phyloP scores from a whole-genome alignment of 2,329 filamentous ascomycete species.

The Cryphonectria radicalis region DNA sequence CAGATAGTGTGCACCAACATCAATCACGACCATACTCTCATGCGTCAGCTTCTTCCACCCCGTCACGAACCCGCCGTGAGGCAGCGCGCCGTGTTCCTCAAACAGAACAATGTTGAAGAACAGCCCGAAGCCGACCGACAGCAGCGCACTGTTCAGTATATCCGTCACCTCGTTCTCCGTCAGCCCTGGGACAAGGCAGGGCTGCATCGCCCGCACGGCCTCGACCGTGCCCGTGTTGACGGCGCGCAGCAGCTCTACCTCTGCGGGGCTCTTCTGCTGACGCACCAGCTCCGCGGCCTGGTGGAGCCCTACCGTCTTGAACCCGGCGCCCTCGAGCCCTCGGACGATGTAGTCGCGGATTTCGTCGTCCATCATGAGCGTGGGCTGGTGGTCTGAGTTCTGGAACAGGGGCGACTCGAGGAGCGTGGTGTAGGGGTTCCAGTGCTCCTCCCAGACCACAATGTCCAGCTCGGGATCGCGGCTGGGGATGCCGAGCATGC shows the following conservation, averaged over 20 bases:
- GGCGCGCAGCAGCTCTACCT: slow-evolving; percentile 61
- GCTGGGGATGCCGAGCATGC: slow-evolving; percentile 62
- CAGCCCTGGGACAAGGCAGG: slow-evolving; percentile 58
- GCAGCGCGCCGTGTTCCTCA: slow-evolving; percentile 57
- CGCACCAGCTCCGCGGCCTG: slow-evolving; percentile 61
- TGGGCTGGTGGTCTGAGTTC: slow-evolving; percentile 34
- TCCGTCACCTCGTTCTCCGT: slow-evolving; percentile 61
- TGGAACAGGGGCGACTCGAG: slow-evolving; percentile 48
- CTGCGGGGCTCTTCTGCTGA: slow-evolving; percentile 60
- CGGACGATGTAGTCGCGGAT: slow-evolving; percentile 66
- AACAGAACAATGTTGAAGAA: slow-evolving; percentile 71
- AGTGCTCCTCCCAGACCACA: slow-evolving; percentile 66
- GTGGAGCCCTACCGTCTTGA: slow-evolving; percentile 58
- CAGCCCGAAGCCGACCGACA: slow-evolving; percentile 56
- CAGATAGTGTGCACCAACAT: slow-evolving; percentile 64
- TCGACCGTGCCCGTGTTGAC: slow-evolving; percentile 68
- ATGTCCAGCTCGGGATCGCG: slow-evolving; percentile 54
- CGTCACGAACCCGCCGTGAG: slow-evolving; percentile 57
- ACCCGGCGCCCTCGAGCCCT: slow-evolving; percentile 57
- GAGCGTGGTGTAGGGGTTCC: slow-evolving; percentile 64
- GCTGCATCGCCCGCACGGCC: slow-evolving; percentile 60
- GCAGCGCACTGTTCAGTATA: slow-evolving; percentile 59
- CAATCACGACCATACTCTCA: slow-evolving; percentile 64
- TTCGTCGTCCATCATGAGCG: slow-evolving; percentile 68
- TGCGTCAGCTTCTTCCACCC: slow-evolving; percentile 54